A percentile compares a stretch with the other conserved stretches of the same genome.
These are phyloP conservation scores for Neohortaea acidophila DNA, from an alignment of 495 filamentous ascomycete species.

Conservation along the genomic window DNA sequence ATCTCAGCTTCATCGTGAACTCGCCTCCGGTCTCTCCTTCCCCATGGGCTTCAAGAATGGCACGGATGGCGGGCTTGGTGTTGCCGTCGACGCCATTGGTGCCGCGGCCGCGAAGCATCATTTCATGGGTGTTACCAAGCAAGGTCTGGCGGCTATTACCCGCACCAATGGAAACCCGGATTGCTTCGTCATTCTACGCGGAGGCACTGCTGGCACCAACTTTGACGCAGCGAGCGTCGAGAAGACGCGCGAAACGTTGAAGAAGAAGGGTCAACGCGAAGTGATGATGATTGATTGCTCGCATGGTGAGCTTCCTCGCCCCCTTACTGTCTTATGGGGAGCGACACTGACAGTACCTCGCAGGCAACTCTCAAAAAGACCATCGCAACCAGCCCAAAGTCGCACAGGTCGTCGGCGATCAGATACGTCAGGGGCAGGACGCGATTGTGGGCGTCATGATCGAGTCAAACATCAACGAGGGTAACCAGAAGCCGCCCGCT, in stretches of 20 bases:
- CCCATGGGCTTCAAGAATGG: conserved; percentile 99
- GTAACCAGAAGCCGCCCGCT: conserved; percentile 75
- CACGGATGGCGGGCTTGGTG: conserved; percentile 81
- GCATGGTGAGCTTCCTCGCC: conserved; percentile 43
- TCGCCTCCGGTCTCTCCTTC: conserved; percentile 94
- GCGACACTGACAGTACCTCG: not conserved
- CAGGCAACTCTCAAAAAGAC: conserved; percentile 60
- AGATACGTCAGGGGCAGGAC: conserved; percentile 73
- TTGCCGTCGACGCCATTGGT: conserved; percentile 95
- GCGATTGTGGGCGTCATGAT: conserved; percentile 96
- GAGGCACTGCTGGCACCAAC: conserved; percentile 87
- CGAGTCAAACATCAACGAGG: conserved; percentile 93
- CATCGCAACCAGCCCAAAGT: conserved; percentile 88
- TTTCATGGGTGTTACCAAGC: conserved; percentile 99
- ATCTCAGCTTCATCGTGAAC: conserved; percentile 85
- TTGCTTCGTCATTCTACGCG: conserved; percentile 89
- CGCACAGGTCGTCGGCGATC: conserved; percentile 63
- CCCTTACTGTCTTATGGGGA: conserved; percentile 3
- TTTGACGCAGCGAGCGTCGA: conserved; percentile 74
- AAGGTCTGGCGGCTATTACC: conserved; percentile 89
- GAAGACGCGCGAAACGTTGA: conserved; percentile 60
- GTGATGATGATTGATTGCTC: conserved; percentile 98
- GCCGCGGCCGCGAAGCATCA: conserved; percentile 82
- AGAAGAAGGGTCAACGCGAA: conserved; percentile 71
- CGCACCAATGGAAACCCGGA: conserved; percentile 86